These are phyloP conservation scores for Rutstroemia sp. DNA, from an alignment of 2,329 filamentous ascomycete species.

Conservation along the genomic window DNA sequence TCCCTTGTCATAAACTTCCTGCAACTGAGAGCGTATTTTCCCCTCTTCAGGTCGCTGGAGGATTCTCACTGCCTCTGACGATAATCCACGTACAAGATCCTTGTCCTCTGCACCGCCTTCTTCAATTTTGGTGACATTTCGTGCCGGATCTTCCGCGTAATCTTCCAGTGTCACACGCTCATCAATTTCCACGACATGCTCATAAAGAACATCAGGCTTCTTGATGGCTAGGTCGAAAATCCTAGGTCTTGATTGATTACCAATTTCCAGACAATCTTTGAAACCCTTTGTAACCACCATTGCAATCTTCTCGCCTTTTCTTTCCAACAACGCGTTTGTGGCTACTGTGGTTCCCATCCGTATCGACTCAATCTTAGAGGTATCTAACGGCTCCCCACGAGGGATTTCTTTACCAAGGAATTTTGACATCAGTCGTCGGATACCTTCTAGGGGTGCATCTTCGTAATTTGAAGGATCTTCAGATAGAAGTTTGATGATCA, in stretches of 20 bases:
- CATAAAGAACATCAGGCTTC: conserved; percentile 82
- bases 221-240: conserved; percentile 87
- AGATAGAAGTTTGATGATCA: conserved; percentile 81
- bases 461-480: conserved; percentile 86
- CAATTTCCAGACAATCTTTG: conserved; percentile 79
- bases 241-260: conserved; percentile 80
- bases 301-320: conserved; percentile 84
- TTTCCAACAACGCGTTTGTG: conserved; percentile 82
- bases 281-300: conserved; percentile 85
- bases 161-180: conserved; percentile 88
- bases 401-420: conserved; percentile 72
- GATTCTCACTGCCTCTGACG: conserved; percentile 67
- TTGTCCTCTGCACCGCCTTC: conserved; percentile 37
- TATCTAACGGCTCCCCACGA: conserved; percentile 73
- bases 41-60: conserved; percentile 52
- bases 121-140: conserved; percentile 47
- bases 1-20: conserved; percentile 60
- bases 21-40: conserved; percentile 51
- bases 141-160: conserved; percentile 78
- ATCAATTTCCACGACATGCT: conserved; percentile 79
- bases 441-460: conserved; percentile 86
- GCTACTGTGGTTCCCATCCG: conserved; percentile 95
- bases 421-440: conserved; percentile 73
- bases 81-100: conserved; percentile 62
- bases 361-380: conserved; percentile 77